phyloP scores from a whole-genome alignment of 192 early-diverging fungal species.

The Coemansia sp. region DNA sequence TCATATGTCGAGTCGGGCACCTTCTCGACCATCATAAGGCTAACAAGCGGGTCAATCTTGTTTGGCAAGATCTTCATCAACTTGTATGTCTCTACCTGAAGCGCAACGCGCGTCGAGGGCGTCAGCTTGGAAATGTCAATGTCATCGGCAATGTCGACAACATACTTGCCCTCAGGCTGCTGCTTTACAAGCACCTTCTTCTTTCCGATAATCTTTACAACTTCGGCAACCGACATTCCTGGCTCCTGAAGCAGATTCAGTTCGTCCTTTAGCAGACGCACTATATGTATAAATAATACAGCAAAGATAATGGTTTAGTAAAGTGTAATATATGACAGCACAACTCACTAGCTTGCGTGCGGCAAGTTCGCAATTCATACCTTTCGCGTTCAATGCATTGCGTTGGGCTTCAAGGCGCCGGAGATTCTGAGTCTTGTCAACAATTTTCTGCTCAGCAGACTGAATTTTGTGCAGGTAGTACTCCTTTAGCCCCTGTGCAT shows the following conservation, averaged over 20 bases:
- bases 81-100: constrained; percentile 89
- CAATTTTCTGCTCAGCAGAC: constrained; percentile 83
- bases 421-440: constrained; percentile 91
- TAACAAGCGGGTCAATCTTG: constrained; percentile 98
- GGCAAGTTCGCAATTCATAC: constrained; percentile 39
- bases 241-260: constrained; percentile 96
- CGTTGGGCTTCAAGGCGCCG: constrained; percentile 97
- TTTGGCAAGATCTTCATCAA: constrained; percentile 95
- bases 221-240: constrained; percentile 93
- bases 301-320: neutral
- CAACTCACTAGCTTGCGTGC: too few relatives aligned
- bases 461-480: constrained; percentile 81
- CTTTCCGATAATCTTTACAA: constrained; percentile 98
- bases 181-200: constrained; percentile 91
- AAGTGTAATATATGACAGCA: too few relatives aligned
- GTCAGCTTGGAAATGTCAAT: constrained; percentile 92
- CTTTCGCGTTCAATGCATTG: constrained; percentile 95
- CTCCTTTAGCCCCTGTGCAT: constrained; percentile 57
- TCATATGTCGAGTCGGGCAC: constrained; percentile 99
- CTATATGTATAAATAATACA: constrained; percentile 47
- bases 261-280: constrained; percentile 94
- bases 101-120: constrained; percentile 88
- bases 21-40: constrained; percentile 99
- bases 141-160: constrained; percentile 89
- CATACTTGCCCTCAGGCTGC: constrained; percentile 97